These are phyloP conservation scores for Chrysosporium keratinophilum DNA, from an alignment of 2,329 filamentous ascomycete species.

Conservation along the genomic window DNA sequence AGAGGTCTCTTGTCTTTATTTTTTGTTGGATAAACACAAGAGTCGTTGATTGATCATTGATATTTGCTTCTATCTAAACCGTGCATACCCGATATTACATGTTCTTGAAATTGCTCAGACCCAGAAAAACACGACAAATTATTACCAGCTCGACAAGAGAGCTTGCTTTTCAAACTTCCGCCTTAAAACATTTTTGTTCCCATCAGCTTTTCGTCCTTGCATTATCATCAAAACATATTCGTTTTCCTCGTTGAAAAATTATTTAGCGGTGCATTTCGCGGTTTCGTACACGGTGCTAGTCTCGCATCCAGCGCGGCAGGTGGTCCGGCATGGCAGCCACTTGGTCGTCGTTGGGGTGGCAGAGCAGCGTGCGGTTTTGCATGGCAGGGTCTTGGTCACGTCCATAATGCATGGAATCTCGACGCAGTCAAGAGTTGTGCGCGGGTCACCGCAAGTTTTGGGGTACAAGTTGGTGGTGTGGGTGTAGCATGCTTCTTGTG, in stretches of 20 bases:
- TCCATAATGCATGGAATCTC: constrained; percentile 13
- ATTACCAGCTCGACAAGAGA: neutral
- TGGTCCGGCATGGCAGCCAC: constrained; percentile 9
- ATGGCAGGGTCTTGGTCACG: constrained; percentile 14
- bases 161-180: neutral
- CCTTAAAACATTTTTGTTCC: too few species aligned
- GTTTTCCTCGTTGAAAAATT: neutral
- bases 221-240: neutral
- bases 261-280: neutral
- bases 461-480: constrained; percentile 13
- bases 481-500: constrained; percentile 13
- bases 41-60: neutral
- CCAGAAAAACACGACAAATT: neutral
- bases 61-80: neutral
- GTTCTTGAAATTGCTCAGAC: neutral
- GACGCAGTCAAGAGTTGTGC: constrained; percentile 8
- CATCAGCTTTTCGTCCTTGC: neutral
- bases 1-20: neutral
- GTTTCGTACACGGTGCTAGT: constrained; percentile 9
- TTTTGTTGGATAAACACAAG: neutral
- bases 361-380: constrained; percentile 10
- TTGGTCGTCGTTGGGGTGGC: constrained; percentile 12
- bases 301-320: constrained; percentile 13
- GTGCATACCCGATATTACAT: neutral
- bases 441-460: constrained; percentile 3